Conservation (phyloP, 148 eudicot genomes). For the Persicaria tinctoria region DNA sequence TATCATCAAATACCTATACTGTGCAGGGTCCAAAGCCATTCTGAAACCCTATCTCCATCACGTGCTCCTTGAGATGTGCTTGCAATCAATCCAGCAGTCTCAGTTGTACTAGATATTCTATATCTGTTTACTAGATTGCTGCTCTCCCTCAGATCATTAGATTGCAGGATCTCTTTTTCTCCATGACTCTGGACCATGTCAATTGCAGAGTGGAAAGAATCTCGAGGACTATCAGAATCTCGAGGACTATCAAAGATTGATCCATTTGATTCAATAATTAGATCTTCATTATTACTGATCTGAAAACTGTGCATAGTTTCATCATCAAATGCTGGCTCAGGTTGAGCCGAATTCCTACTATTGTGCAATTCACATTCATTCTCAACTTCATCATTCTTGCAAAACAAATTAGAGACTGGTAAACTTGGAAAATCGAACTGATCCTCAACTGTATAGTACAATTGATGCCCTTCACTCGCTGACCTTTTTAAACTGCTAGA, state of each 20-base stretch:
- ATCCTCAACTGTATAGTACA: slow-evolving; percentile 39
- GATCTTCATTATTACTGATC: slow-evolving; percentile 61
- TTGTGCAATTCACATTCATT: slow-evolving; percentile 33
- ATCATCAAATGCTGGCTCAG: slow-evolving; percentile 32
- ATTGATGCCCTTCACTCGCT: slow-evolving; percentile 34
- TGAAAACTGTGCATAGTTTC: slow-evolving; percentile 67
- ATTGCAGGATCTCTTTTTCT: slow-evolving; percentile 25
- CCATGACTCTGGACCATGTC: slow-evolving; percentile 31
- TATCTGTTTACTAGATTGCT: slow-evolving; percentile 41
- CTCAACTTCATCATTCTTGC: slow-evolving; percentile 34
- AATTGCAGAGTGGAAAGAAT: slow-evolving; percentile 35
- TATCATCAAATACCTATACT: slow-evolving; percentile 48
- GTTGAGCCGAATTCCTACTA: slow-evolving; percentile 32
- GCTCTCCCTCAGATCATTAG: slow-evolving; percentile 39
- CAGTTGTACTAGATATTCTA: slow-evolving; percentile 67
- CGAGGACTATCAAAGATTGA: slow-evolving; percentile 28
- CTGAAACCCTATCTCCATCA: slow-evolving; percentile 71
- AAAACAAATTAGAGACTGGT: slow-evolving; percentile 74
- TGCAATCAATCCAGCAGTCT: slow-evolving; percentile 30
- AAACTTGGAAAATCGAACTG: slow-evolving; percentile 72
- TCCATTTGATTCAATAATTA: slow-evolving; percentile 61
- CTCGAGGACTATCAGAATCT: slow-evolving; percentile 26
- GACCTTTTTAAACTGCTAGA: slow-evolving; percentile 30
- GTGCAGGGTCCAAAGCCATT: slow-evolving; percentile 99
- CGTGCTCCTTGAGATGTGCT: slow-evolving; percentile 33